Evolutionary conservation across 163 green algal genomes (phyloP).

Genomic region (Chlorella variabilis): DNA sequence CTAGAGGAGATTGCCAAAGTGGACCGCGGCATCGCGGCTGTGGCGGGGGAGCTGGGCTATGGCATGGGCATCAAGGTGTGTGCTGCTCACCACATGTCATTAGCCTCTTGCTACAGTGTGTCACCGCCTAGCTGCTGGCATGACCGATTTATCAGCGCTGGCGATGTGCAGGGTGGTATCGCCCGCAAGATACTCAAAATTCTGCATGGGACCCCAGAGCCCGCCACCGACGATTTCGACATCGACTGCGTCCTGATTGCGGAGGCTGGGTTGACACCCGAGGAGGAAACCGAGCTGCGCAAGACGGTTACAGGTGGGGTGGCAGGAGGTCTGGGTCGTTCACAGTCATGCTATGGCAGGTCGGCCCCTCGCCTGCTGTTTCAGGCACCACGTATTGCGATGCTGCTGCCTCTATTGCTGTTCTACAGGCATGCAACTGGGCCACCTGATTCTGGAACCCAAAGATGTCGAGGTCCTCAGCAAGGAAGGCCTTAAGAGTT

Average conservation of each 20-base stretch:
- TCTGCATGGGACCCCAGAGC: slow-evolving; percentile 48
- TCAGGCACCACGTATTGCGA: background rate
- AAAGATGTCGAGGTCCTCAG: slow-evolving; percentile 64
- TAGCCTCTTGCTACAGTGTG: no score
- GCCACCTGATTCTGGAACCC: slow-evolving; percentile 54
- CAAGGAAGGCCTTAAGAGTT: slow-evolving; percentile 41
- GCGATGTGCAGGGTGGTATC: slow-evolving; percentile 48
- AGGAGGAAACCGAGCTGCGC: slow-evolving; percentile 18
- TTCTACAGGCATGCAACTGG: slow-evolving; percentile 30
- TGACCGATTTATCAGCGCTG: no score
- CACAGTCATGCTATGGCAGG: no score
- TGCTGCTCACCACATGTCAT: background rate
- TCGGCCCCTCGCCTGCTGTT: no score
- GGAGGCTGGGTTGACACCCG: background rate
- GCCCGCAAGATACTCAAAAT: slow-evolving; percentile 60
- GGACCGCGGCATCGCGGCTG: slow-evolving; percentile 34
- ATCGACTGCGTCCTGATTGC: slow-evolving; percentile 50
- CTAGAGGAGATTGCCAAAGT: slow-evolving; percentile 24
- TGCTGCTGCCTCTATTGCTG: no score
- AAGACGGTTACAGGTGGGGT: slow-evolving; percentile 39
- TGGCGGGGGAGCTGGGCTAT: slow-evolving; percentile 45
- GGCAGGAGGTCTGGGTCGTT: background rate
- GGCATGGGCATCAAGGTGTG: slow-evolving; percentile 58
- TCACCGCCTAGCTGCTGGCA: no score
- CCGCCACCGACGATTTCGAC: slow-evolving; percentile 45